Base-by-base conservation (phyloP, 2,329 filamentous ascomycete genomes). In the Diplocarpon mali region DNA sequence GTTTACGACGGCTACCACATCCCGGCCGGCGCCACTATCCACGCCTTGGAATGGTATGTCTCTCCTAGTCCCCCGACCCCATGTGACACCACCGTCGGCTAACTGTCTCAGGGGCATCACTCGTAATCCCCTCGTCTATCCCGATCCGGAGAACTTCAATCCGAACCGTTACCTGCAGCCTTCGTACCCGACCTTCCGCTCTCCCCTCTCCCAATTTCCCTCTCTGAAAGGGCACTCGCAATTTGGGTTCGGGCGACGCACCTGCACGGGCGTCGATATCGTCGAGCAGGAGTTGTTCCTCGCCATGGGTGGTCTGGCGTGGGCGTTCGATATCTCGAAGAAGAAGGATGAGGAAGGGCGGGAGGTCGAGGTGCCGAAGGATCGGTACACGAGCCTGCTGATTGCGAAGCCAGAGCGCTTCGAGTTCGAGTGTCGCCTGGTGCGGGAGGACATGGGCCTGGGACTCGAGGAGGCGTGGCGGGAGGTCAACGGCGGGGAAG, bases 211-310 rank as follows among this genome's bases (percentile, higher is more conserved):
- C 2, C 69, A 71, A 45, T 80, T 74, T 55, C 78, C 79, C 13
- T 78, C 73, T 60, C 71, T 82, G 57, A 75, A 77, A 52, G 71
- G 70, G 31, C 76, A 80, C 71, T 73, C 78, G 50, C 78, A 73
- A 0, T 82, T 82, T 55, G 78, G 78, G 24, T 81, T 71, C 67
- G 78, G 78, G 29, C 74, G 77, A 35, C 70, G 78, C 49, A 71
- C 72, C 12, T 83, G 78, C 53, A 68, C 80, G 4, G 78, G 77
- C 5, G 73, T 78, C 62, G 72, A 73, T 44, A 70, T 82, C 37
- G 78, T 75, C 20, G 75, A 80, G 54, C 72, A 76, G 55, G 73
- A 78, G 61, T 68, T 73, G 54, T 70, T 74, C 52, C 64, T 73
- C 37, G 65, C 67, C 7, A 69, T 67, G 16, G 70, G 70, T 3